Base-by-base conservation (phyloP, 257 asterid species). In the Forsythia viridissima region DNA sequence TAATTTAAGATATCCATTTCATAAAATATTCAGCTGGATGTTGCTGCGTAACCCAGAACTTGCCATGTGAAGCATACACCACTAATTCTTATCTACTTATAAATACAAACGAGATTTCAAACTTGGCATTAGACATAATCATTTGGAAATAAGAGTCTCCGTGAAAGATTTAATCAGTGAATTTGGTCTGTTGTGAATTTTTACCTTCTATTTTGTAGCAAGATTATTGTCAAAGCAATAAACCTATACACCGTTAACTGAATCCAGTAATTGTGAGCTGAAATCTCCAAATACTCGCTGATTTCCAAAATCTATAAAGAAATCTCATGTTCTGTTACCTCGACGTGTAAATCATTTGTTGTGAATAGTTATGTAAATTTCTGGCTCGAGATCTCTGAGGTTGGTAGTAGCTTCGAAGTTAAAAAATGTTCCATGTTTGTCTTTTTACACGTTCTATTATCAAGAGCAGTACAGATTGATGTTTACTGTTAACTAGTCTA, bases 401-500 rank as follows among this genome's bases (percentile, higher is more conserved):
- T 61, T 20, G 69, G 38, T 6, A 61, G 39, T 61, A 21, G 20
- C 38, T 61, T 24, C 11, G 10, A 61, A 61, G 18, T 57, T 57
- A n/a, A 20, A 6, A n/a, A 57, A 3, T n/a, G 34, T 16, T 15
- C 0, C 1, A 5, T 4, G 6, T n/a, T 55, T 57, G 66, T 20
- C 59, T 20, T n/a, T 16, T 57, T 57, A 57, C 30, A 6, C 11
- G 10, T n/a, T 57, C 11, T 57, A 24, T 57, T 48, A 48, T 4
- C 59, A 48, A 48, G 57, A 12, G 65, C 69, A 24, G 36, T 76
- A 57, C 40, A 37, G 21, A 57, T 66, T 76, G 18, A 6, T 13
- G 76, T 52, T 20, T 21, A 59, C 18, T 63, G 70, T 76, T 81
- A 51, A 79, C 69, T 41, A 40, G 59, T 43, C 71, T 79, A 46